phyloP scores from a whole-genome alignment of 305 asterid species.

The Fraxinus paxiana region DNA sequence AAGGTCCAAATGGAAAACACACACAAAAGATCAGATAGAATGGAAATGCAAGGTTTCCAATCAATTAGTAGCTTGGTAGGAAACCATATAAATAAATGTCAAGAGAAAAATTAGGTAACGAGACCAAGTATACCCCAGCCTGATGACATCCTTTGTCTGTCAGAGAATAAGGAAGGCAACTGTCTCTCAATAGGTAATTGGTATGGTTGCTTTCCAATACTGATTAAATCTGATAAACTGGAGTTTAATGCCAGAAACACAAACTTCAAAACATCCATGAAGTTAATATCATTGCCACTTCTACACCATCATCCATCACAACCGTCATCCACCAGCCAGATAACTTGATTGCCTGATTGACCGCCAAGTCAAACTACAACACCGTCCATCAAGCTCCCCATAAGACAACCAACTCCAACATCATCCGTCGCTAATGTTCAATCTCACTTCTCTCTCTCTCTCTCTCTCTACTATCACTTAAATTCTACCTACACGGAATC shows the following conservation, averaged over 20 bases:
- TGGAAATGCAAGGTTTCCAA: not conserved
- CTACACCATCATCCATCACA: not conserved
- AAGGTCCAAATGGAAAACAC: not conserved
- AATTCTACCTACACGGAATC: not conserved
- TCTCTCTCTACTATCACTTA: not conserved
- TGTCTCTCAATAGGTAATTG: not conserved
- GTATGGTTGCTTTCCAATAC: not conserved
- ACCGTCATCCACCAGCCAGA: not conserved
- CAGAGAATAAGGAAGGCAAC: not conserved
- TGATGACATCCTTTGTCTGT: not conserved
- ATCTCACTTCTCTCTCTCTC: not conserved
- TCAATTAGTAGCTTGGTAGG: not conserved
- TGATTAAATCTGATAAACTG: not conserved
- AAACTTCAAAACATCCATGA: not conserved
- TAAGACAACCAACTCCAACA: not conserved
- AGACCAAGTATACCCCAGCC: not conserved
- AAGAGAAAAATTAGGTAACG: not conserved
- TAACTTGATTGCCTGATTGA: not conserved
- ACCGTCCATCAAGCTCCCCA: not conserved
- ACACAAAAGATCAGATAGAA: not conserved
- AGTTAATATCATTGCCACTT: not conserved
- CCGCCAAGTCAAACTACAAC: not conserved
- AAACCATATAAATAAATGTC: not conserved
- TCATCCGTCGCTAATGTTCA: not conserved
- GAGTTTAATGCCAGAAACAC: not conserved